Evolutionary conservation across 1,284 basidiomycete species (phyloP).

Genomic region (Sporisorium reilianum): DNA sequence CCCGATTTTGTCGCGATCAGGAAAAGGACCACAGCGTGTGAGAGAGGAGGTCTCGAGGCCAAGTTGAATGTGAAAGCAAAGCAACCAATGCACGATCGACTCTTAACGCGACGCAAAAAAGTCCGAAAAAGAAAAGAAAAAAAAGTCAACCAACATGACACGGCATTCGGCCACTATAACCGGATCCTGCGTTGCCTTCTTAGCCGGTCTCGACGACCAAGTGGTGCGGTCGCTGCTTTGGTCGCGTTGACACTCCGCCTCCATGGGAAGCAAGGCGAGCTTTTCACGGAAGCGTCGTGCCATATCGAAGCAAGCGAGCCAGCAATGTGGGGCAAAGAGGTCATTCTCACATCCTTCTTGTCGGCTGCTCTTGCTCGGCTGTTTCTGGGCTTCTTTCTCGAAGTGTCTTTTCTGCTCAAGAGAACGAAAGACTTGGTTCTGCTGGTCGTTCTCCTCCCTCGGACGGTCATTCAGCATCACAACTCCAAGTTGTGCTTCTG

Average conservation of each 20-base stretch:
- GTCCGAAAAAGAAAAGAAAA: background rate
- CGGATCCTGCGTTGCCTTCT: background rate
- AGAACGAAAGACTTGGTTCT: too few species aligned
- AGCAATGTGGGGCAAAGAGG: conserved; percentile 1
- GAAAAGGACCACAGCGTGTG: too few species aligned
- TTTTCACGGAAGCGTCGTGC: background rate
- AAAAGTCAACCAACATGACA: background rate
- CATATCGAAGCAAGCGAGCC: background rate
- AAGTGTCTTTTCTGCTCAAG: background rate
- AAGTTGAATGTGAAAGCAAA: conserved; percentile 1
- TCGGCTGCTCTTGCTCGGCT: conserved; percentile 33
- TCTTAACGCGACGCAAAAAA: conserved; percentile 3
- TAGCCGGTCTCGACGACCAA: conserved; percentile 2
- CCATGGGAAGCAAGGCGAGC: background rate
- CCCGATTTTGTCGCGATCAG: background rate
- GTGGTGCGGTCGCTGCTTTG: background rate
- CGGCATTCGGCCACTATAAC: conserved; percentile 1
- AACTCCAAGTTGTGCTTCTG: too few species aligned
- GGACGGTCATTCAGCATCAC: too few species aligned
- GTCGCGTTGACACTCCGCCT: background rate
- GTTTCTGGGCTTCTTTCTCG: background rate
- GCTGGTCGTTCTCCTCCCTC: too few species aligned
- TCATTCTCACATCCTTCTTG: conserved; percentile 7
- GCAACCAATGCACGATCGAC: background rate
- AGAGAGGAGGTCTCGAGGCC: background rate